Base-by-base conservation (phyloP, 1,139 yeast genomes). In the Debaryomyces singareniensis region DNA sequence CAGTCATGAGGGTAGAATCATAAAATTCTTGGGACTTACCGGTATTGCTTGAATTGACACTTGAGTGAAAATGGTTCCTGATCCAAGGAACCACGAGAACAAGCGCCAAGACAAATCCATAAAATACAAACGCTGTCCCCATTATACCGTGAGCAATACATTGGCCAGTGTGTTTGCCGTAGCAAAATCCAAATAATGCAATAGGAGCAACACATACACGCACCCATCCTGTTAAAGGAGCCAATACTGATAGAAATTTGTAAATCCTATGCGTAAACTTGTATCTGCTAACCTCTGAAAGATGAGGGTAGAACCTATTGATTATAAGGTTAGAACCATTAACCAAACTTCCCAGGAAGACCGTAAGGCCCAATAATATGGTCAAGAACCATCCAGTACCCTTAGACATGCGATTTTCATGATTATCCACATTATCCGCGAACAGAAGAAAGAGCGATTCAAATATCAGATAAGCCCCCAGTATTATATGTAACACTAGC, bases 61-160 rank as follows among this genome's bases (percentile, higher is more conserved):
- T 29, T 10, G 49, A 37, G 30, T 43, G 50, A 4, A 20, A 24
- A 30, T 53, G 58, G 30, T 67, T 66, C 38, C 85, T 55, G 31
- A 79, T 54, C 79, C 80, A 76, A 3, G 91, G 87, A 2, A 79
- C 49, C n/a, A 77, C 69, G 34, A 89, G 64, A 46, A 85, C 78
- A 45, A 78, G 51, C 3, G 75, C 55, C 40, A 85, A 65, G 6
- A 85, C 55, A 39, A 80, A 78, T 5, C 96, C 95, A 51, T 89
- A 89, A 4, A 69, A 57, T 10, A 89, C 71, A 44, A 89, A 89
- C 0, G 95, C 80, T 13, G 86, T 71, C 1, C 97, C 97, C 97
- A 89, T 89, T 38, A 89, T 84, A 5, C 96, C 96, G 53, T 89
- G 97, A 0, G 97, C 97, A 28, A 87, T 71, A 53, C 97, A 89